A percentile compares a stretch with the other conserved stretches of the same genome.
phyloP scores from a whole-genome alignment of 1,284 basidiomycete genomes.

The Takashimella tepidaria region DNA sequence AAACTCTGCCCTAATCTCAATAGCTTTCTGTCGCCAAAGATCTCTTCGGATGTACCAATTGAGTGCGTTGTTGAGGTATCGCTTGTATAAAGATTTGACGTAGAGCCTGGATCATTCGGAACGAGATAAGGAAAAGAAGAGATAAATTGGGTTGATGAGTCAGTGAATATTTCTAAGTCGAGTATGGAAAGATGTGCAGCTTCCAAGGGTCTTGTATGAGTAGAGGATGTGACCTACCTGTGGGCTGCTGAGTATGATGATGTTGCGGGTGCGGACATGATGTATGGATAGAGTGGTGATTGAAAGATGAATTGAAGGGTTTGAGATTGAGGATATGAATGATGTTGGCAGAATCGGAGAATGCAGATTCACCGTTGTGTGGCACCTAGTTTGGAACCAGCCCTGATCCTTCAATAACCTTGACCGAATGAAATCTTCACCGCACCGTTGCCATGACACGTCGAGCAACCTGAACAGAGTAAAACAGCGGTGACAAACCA shows the following conservation, averaged over 20 bases:
- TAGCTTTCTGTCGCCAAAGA: slow-evolving; percentile 74
- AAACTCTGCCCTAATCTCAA: slow-evolving; percentile 84
- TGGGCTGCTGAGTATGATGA: slow-evolving; percentile 70
- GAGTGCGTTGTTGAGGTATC: slow-evolving; percentile 74
- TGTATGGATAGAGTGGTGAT: slow-evolving; percentile 4
- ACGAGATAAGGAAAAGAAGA: background rate
- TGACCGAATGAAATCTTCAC: too few relatives aligned
- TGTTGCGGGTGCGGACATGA: slow-evolving; percentile 8
- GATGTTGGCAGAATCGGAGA: background rate
- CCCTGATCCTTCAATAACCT: too few relatives aligned
- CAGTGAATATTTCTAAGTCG: background rate
- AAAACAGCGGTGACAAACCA: too few relatives aligned
- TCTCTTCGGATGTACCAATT: slow-evolving; percentile 85
- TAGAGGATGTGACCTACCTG: slow-evolving; percentile 42
- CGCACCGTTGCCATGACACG: too few relatives aligned
- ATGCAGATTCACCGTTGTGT: background rate
- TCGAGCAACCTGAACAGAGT: too few relatives aligned
- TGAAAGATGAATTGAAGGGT: background rate
- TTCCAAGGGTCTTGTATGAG: background rate
- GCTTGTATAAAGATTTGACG: slow-evolving; percentile 86
- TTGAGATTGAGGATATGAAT: background rate
- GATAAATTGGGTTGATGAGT: background rate
- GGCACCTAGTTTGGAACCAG: too few relatives aligned
- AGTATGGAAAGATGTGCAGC: background rate
- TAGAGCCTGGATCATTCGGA: slow-evolving; percentile 53